phyloP scores from a whole-genome alignment of 148 eudicot species.

The Heliamphora exappendiculata region DNA sequence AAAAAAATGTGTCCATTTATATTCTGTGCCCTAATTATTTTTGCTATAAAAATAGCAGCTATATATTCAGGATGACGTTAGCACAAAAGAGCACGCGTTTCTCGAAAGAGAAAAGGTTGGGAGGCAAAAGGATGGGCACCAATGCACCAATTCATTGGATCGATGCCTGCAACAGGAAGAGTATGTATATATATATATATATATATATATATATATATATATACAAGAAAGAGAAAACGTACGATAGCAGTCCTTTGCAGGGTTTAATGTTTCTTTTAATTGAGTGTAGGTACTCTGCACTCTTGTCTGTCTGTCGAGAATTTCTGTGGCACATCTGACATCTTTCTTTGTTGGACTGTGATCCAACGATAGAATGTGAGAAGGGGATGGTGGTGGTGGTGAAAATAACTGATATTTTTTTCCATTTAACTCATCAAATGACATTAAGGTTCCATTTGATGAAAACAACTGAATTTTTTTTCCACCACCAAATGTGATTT shows the following conservation, averaged over 20 bases:
- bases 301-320: constrained; percentile 16
- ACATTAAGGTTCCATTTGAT: too few relatives aligned
- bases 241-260: background rate
- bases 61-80: constrained; percentile 18
- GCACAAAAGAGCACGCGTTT: constrained; percentile 13
- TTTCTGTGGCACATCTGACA: constrained; percentile 1
- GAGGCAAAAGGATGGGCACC: background rate
- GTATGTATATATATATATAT: background rate
- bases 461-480: too few relatives aligned
- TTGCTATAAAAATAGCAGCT: too few relatives aligned
- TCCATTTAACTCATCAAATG: too few relatives aligned
- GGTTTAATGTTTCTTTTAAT: background rate
- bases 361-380: too few relatives aligned
- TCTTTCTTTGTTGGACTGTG: background rate
- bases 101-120: background rate
- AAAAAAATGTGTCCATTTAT: too few relatives aligned
- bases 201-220: background rate
- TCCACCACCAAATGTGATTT: too few relatives aligned
- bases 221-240: background rate
- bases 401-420: too few relatives aligned
- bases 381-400: too few relatives aligned
- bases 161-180: constrained; percentile 4
- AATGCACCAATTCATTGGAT: constrained; percentile 7
- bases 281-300: background rate
- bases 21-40: too few relatives aligned